Evolutionary conservation across 2,329 filamentous ascomycete genomes (phyloP).

Genomic region (Penicillium sp.): DNA sequence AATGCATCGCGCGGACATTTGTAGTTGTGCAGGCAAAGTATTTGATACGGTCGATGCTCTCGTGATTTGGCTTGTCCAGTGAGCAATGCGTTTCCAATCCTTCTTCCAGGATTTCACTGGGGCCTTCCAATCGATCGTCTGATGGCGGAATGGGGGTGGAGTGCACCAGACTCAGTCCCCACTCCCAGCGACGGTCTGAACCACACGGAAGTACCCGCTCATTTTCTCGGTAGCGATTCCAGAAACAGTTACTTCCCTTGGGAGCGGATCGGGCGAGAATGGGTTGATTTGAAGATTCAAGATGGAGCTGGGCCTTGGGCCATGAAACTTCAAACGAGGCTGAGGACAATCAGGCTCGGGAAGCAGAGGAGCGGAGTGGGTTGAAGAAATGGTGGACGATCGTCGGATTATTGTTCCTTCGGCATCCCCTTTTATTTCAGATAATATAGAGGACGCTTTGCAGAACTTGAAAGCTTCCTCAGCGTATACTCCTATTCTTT

Average conservation of each 20-base stretch:
- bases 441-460: background rate
- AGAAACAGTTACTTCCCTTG: conserved; percentile 6
- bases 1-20: background rate
- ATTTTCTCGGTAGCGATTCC: conserved; percentile 13
- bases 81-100: background rate
- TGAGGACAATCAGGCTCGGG: background rate
- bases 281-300: background rate
- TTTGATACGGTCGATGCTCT: background rate
- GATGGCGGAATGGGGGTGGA: conserved; percentile 2
- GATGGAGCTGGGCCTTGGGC: background rate
- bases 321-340: background rate
- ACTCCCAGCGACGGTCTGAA: conserved; percentile 1
- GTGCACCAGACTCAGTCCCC: background rate
- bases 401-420: background rate
- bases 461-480: background rate
- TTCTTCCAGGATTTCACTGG: background rate
- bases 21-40: no score
- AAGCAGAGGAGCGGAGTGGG: background rate
- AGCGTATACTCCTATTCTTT: background rate
- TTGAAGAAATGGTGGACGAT: background rate
- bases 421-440: background rate
- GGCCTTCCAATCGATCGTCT: background rate
- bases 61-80: background rate
- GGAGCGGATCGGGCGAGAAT: background rate
- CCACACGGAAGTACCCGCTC: conserved; percentile 17